Percentiles rank a stretch among this genome's conserved stretches.
Conservation (phyloP, 768 basidiomycete genomes). For the Aureoboletus auriporus region DNA sequence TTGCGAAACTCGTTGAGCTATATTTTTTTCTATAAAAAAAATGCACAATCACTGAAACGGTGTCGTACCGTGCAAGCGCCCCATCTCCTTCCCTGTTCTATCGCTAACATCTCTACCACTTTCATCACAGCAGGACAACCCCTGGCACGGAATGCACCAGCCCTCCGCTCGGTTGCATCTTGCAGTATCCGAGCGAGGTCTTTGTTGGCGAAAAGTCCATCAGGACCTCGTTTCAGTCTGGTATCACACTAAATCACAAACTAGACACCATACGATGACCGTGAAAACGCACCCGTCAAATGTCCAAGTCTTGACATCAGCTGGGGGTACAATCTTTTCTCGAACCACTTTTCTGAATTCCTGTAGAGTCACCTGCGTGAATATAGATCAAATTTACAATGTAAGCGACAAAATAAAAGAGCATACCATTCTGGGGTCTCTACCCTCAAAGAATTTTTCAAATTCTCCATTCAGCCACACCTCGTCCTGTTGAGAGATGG, state of each 20-base stretch:
- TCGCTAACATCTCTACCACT: conserved; percentile 65
- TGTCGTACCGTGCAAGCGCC: conserved; percentile 62
- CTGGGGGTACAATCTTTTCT: conserved; percentile 6
- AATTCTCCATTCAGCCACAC: conserved; percentile 53
- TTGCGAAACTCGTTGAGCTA: conserved; percentile 69
- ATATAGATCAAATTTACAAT: background rate
- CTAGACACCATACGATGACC: background rate
- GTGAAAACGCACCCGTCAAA: conserved; percentile 41
- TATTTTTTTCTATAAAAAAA: background rate
- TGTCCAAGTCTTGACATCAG: conserved; percentile 44
- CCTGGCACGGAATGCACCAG: conserved; percentile 65
- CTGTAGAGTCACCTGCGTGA: conserved; percentile 13
- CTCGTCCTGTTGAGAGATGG: conserved; percentile 51
- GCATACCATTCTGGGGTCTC: conserved; percentile 39
- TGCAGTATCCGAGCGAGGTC: conserved; percentile 63
- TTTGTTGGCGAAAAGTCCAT: conserved; percentile 58
- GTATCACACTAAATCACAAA: background rate
- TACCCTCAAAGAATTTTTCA: conserved; percentile 36
- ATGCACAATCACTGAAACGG: background rate
- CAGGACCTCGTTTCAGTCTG: conserved; percentile 47
- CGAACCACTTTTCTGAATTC: conserved; percentile 18
- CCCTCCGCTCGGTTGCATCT: conserved; percentile 53
- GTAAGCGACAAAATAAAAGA: background rate
- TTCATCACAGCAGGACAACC: conserved; percentile 64
- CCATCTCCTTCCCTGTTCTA: conserved; percentile 64